Percentiles rank a stretch among this genome's conserved stretches.
phyloP scores from a whole-genome alignment of 495 filamentous ascomycete species.

The Aspergillus cavernicola region DNA sequence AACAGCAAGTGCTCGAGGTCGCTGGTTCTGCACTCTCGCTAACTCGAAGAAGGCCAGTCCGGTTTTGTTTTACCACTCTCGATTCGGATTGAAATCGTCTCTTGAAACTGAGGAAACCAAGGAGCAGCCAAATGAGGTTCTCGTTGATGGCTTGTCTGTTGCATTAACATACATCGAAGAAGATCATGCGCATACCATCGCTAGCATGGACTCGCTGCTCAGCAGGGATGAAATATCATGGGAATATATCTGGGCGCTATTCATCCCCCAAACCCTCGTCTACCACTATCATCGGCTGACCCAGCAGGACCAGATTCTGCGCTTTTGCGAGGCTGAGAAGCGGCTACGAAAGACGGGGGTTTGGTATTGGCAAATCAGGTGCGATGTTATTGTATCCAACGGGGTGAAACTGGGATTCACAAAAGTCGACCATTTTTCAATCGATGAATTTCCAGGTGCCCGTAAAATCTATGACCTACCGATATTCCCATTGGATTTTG shows the following conservation, averaged over 20 bases:
- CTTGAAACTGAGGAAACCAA: not conserved
- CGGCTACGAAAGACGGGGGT: not conserved
- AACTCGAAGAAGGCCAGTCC: not conserved
- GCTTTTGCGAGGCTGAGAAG: not conserved
- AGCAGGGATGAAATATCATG: slow-evolving; percentile 1
- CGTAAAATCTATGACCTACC: not conserved
- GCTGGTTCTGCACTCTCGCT: not conserved
- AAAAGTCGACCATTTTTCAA: not conserved
- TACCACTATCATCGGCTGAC: not conserved
- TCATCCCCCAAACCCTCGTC: not conserved
- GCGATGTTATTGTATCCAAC: not conserved
- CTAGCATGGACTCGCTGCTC: not conserved
- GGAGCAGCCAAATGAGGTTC: not conserved
- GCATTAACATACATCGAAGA: not conserved
- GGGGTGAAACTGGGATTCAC: not conserved
- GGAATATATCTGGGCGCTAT: slow-evolving; percentile 4
- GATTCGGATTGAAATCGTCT: not conserved
- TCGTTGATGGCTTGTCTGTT: not conserved
- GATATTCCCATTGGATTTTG: not conserved
- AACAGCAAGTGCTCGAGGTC: not conserved
- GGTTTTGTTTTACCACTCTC: not conserved
- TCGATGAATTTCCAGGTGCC: not conserved
- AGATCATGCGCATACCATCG: not conserved
- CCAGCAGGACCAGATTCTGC: not conserved
- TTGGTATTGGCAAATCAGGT: not conserved